Evolutionary conservation across 2,329 filamentous ascomycete genomes (phyloP), one percentile per base, ranked within the genome.

Genomic region (Fusarium globosum): DNA sequence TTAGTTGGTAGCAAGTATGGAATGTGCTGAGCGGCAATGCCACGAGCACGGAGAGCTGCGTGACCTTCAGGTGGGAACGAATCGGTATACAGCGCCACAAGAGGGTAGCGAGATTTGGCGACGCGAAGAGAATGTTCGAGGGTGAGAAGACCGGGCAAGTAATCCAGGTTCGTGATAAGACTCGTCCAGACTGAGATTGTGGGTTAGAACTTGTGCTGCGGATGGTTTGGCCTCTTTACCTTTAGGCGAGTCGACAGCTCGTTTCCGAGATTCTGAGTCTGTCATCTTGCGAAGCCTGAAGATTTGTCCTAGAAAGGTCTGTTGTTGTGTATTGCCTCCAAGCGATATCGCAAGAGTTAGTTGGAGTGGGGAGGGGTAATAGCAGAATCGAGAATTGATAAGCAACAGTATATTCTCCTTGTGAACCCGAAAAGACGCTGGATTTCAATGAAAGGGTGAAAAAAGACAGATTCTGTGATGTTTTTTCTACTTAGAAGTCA

Each of bases 1-100:
- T 86, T 82, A 6, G 88, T 87, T 4, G 94, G 94, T 16, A 93
- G 85, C 43, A 97, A 88, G 81, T 93, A 93, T 55, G 91, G 88
- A 76, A 97, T 91, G 76, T 86, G 88, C 82, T 93, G 90, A 67
- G 89, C 88, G 35, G 90, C 86, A 74, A 97, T 95, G 58, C 88
- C 86, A 73, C 94, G 91, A 12, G 86, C 86, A 28, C 90, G 86
- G 59, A 97, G 89, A 39, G 93, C 93, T 39, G 85, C 86, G 76
- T 91, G 92, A 53, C 92, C 94, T 68, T 90, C 85, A 9, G 85
- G 73, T 1, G 93, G 93, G 80, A 97, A 93, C 39, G 89, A 86
- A 80, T 94, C 91, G 38, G 94, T 97, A 84, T 96, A 96, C 48
- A 97, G 89, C 7, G 91, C 94, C 46, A 97, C 85, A 65, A 97